Evolutionary conservation across 2,329 filamentous ascomycete species (phyloP), one percentile per base, ranked within the genome.

Genomic region (Colletotrichum sp.): DNA sequence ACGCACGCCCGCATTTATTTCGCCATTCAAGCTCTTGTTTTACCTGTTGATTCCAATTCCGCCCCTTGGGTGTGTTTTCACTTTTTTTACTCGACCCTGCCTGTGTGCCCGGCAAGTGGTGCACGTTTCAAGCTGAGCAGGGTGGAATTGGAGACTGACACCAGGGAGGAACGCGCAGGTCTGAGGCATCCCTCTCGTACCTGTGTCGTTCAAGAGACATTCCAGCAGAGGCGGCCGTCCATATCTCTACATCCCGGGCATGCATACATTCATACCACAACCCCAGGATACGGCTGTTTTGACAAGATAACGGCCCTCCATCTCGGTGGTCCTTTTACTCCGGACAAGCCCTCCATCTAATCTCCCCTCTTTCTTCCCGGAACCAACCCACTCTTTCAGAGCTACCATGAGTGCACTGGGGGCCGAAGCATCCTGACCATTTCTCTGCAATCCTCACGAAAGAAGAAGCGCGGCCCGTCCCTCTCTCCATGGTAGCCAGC

Each of bases 101-200:
- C 43, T 52, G 43, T 30, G 24, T 58, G 14, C 28, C 58, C n/a
- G 58, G 58, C 58, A 61, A 61, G 18, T 14, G 34, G 18, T 61
- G 58, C 18, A 30, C 26, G 58, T 61, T 61, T 61, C 58, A 61
- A 30, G 26, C 58, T 30, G 61, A n/a, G 34, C 30, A 36, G 34
- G 32, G 59, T 63, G 13, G n/a, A 38, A 38, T 43, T 43, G 34
- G 38, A 30, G 30, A 62, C 63, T 75, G 73, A 73, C 73, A 75
- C 69, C 58, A 75, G 73, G 73, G 73, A 75, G 73, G 73, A 75
- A 75, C 73, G 73, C 36, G 43, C 7, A 43, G 28, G 38, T 73
- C 63, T 68, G 43, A 52, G n/a, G 43, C 43, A 75, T 75, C 73
- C 73, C 73, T 75, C 69, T 74, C 69, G 72, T 74, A 71, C 69